Conservation (phyloP, 345 rosid species). For the Acer campestre region DNA sequence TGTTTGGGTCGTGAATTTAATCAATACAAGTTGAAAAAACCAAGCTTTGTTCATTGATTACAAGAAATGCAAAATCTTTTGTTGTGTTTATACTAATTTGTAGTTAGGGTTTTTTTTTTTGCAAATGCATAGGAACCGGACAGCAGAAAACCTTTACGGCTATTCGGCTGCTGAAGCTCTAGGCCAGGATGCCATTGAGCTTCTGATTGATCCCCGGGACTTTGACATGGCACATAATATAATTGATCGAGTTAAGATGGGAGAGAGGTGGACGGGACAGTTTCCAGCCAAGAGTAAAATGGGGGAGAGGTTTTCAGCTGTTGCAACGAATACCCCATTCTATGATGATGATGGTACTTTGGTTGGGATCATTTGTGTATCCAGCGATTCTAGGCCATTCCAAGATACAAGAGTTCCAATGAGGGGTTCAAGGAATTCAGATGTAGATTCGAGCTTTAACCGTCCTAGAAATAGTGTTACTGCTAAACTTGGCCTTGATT, state of each 20-base stretch:
- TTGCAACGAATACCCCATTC: conserved; percentile 76
- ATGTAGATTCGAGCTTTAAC: conserved; percentile 51
- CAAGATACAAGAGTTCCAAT: conserved; percentile 40
- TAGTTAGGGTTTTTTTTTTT: conserved; percentile 10
- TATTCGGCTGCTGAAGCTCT: conserved; percentile 77
- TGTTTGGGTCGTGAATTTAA: conserved; percentile 2
- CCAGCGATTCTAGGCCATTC: conserved; percentile 58
- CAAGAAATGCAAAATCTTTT: neutral
- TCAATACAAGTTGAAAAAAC: neutral
- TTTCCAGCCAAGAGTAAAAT: conserved; percentile 79
- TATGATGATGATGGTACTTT: conserved; percentile 71
- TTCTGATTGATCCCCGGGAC: conserved; percentile 71
- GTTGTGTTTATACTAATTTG: neutral
- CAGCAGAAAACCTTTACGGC: conserved; percentile 88
- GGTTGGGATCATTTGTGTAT: conserved; percentile 79
- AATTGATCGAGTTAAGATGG: conserved; percentile 50
- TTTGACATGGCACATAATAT: conserved; percentile 51
- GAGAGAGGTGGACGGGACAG: conserved; percentile 94
- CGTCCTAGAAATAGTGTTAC: conserved; percentile 51
- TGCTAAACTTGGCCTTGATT: conserved; percentile 81
- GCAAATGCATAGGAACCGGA: conserved; percentile 65
- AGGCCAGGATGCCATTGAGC: conserved; percentile 66
- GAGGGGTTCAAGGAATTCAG: conserved; percentile 37
- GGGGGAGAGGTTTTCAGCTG: conserved; percentile 61
- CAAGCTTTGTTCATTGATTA: neutral